Conservation (phyloP, 31 red algal genomes). For the Odonthalia washingtoniensis region DNA sequence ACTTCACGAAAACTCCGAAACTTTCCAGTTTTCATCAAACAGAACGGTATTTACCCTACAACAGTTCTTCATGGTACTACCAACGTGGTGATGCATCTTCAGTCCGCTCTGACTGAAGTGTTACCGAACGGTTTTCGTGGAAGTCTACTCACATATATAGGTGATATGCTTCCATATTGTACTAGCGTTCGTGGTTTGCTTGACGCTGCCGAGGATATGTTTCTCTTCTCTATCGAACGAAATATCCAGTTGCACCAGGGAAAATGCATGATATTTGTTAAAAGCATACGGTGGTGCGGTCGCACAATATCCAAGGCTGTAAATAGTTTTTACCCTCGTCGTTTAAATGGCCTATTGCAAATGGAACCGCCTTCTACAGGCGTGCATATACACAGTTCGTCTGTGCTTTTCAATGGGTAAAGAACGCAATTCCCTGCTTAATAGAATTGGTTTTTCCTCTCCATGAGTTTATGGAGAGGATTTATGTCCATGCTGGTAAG, state of each 20-base stretch:
- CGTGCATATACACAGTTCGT: slow-evolving; percentile 18
- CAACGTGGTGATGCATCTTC: slow-evolving; percentile 27
- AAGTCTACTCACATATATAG: background rate
- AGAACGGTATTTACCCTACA: slow-evolving; percentile 22
- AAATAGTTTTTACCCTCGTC: background rate
- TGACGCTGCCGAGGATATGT: background rate
- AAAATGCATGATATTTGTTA: background rate
- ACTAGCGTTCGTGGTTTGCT: background rate
- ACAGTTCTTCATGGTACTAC: slow-evolving; percentile 40
- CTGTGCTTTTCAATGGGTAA: slow-evolving; percentile 31
- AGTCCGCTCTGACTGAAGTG: slow-evolving; percentile 11
- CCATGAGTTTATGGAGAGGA: slow-evolving; percentile 14
- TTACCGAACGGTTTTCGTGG: background rate
- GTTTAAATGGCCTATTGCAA: background rate
- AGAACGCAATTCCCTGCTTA: slow-evolving; percentile 19
- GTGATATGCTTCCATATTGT: background rate
- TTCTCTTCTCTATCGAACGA: background rate
- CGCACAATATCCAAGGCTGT: background rate
- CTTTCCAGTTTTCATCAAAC: slow-evolving; percentile 39
- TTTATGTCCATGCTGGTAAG: background rate
- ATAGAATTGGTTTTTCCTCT: slow-evolving; percentile 20
- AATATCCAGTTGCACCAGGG: slow-evolving; percentile 23
- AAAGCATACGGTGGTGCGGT: background rate
- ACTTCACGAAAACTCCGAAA: background rate
- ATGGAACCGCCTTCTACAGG: slow-evolving; percentile 27